Evolutionary conservation across 768 basidiomycete genomes (phyloP).

Genomic region (Crassisporium funariophilum): DNA sequence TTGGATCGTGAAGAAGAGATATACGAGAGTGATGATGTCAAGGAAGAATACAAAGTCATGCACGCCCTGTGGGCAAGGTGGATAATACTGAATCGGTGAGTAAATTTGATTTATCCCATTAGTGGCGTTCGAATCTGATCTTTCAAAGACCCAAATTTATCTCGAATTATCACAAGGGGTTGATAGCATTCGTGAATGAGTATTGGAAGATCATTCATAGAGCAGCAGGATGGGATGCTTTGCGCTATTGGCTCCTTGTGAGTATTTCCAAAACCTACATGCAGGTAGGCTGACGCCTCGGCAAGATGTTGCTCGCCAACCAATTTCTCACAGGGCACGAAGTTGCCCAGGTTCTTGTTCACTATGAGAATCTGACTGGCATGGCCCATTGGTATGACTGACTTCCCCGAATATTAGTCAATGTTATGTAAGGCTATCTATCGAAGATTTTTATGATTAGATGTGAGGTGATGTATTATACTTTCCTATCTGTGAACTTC

Average conservation of each 20-base stretch:
- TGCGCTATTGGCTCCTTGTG: constrained; percentile 49
- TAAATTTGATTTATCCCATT: background rate
- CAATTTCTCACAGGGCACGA: constrained; percentile 54
- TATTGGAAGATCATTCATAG: constrained; percentile 69
- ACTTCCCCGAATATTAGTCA: too few relatives aligned
- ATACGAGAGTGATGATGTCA: constrained; percentile 68
- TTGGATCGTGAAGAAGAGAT: constrained; percentile 77
- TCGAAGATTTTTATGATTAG: too few relatives aligned
- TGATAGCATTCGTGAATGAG: constrained; percentile 53
- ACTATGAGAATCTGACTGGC: constrained; percentile 57
- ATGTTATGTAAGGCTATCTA: too few relatives aligned
- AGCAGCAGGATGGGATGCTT: constrained; percentile 68
- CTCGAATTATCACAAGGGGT: constrained; percentile 53
- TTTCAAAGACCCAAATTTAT: constrained; percentile 54
- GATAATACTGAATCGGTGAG: constrained; percentile 45
- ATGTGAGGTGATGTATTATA: too few relatives aligned
- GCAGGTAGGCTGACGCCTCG: background rate
- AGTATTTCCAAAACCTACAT: background rate
- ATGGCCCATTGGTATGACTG: constrained; percentile 42
- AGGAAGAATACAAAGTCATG: constrained; percentile 79
- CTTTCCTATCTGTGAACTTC: too few relatives aligned
- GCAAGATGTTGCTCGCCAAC: constrained; percentile 55
- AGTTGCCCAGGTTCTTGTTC: constrained; percentile 49
- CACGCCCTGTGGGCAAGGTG: constrained; percentile 77
- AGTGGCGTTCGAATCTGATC: background rate